These are phyloP conservation scores for Trypanosoma melophagium DNA, from an alignment of 208 protist species.

Conservation along the genomic window DNA sequence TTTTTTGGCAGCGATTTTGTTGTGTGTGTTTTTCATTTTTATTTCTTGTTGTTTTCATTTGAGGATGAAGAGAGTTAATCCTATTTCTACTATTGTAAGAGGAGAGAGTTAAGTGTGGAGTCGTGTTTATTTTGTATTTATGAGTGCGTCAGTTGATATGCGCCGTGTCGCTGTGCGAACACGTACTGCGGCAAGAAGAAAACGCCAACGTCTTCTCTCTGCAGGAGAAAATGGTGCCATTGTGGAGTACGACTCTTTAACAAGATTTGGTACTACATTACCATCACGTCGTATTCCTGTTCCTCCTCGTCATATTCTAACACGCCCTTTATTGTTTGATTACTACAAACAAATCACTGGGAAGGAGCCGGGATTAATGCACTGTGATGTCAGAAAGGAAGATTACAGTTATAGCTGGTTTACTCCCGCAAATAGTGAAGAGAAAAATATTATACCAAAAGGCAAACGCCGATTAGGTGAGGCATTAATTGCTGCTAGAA, in stretches of 20 bases:
- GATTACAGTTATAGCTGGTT: conserved; percentile 32
- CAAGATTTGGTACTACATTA: background rate
- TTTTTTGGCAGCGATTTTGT: background rate
- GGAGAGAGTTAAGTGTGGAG: no score
- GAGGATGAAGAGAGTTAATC: background rate
- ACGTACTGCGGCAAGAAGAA: background rate
- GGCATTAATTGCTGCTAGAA: conserved; percentile 3
- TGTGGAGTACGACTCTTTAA: conserved; percentile 11
- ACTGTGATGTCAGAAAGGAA: background rate
- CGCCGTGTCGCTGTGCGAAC: background rate
- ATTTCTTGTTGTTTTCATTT: background rate
- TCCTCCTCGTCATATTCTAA: conserved; percentile 18
- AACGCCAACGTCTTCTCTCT: conserved; percentile 14
- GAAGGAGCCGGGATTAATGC: background rate
- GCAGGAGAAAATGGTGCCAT: conserved; percentile 23
- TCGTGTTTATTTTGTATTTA: background rate
- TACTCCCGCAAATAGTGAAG: conserved; percentile 8
- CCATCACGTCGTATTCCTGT: conserved; percentile 6
- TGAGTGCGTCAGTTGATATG: conserved; percentile 1
- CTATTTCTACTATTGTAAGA: background rate
- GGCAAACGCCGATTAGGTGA: conserved; percentile 8
- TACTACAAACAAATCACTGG: conserved; percentile 11
- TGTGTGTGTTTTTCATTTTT: background rate
- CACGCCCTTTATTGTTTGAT: conserved; percentile 13
- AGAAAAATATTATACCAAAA: background rate